Conservation (phyloP, 1,284 basidiomycete genomes). For the Tausonia pullulans region DNA sequence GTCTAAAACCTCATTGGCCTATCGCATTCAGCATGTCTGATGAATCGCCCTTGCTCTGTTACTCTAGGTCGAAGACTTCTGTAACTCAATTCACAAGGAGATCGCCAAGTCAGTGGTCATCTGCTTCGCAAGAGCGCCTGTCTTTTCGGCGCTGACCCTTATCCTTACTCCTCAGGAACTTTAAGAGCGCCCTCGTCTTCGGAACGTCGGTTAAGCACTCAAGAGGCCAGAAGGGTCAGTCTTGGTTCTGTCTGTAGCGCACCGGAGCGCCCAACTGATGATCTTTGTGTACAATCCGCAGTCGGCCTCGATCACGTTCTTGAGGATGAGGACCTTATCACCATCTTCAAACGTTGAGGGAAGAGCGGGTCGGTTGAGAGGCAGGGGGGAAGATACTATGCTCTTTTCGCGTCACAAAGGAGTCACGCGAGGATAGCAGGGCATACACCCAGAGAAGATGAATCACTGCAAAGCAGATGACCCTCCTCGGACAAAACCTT, state of each 20-base stretch:
- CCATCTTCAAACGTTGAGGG: constrained; percentile 11
- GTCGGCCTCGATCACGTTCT: constrained; percentile 46
- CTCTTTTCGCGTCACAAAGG: no score
- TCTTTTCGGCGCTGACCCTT: neutral
- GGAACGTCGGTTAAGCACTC: constrained; percentile 82
- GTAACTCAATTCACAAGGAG: constrained; percentile 74
- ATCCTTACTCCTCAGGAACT: constrained; percentile 30
- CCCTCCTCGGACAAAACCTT: no score
- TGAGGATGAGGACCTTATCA: constrained; percentile 62
- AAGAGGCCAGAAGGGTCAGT: constrained; percentile 88
- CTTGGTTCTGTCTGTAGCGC: constrained; percentile 43
- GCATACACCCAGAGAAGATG: no score
- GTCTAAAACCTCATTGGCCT: constrained; percentile 42
- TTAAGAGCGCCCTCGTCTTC: constrained; percentile 24
- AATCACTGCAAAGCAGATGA: no score
- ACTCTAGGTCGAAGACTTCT: constrained; percentile 52
- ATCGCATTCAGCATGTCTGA: neutral
- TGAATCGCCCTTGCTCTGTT: neutral
- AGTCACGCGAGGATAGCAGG: no score
- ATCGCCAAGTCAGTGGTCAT: constrained; percentile 85
- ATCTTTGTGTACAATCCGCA: neutral
- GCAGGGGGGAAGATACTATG: no score
- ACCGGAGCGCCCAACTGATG: neutral
- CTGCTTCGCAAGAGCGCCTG: neutral
- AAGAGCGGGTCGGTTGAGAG: no score